Evolutionary conservation across 345 rosid species (phyloP).

Genomic region (Lepidium sativum): DNA sequence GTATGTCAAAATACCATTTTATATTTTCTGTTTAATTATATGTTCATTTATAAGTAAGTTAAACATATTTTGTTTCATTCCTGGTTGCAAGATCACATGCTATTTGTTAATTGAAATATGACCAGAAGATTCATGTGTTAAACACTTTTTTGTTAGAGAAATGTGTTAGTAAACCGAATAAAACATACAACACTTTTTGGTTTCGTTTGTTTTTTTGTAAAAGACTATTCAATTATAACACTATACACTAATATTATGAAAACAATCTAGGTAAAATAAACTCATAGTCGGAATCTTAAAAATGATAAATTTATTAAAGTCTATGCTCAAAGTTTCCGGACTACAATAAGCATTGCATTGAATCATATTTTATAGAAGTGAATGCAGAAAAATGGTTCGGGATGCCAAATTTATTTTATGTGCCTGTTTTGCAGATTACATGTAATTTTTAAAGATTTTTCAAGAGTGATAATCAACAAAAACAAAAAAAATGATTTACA

Average conservation of each 20-base stretch:
- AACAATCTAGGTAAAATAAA: background rate
- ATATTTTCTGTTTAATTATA: background rate
- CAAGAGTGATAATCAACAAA: background rate
- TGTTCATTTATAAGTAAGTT: no score
- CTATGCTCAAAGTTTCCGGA: background rate
- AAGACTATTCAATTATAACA: background rate
- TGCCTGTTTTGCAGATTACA: background rate
- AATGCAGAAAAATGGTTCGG: background rate
- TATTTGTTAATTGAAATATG: background rate
- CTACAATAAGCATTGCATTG: background rate
- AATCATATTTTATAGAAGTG: background rate
- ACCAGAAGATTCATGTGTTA: background rate
- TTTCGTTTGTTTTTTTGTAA: background rate
- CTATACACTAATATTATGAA: background rate
- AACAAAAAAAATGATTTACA: no score
- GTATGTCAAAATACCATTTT: background rate
- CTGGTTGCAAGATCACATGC: no score
- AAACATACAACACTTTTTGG: no score
- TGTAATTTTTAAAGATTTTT: background rate
- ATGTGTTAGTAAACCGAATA: background rate
- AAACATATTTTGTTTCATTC: no score
- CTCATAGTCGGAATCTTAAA: background rate
- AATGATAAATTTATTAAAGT: background rate
- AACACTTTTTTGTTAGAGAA: background rate
- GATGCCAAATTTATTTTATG: background rate